Base-by-base conservation (phyloP, 805 yeast species). In the Yamadazyma sp. region DNA sequence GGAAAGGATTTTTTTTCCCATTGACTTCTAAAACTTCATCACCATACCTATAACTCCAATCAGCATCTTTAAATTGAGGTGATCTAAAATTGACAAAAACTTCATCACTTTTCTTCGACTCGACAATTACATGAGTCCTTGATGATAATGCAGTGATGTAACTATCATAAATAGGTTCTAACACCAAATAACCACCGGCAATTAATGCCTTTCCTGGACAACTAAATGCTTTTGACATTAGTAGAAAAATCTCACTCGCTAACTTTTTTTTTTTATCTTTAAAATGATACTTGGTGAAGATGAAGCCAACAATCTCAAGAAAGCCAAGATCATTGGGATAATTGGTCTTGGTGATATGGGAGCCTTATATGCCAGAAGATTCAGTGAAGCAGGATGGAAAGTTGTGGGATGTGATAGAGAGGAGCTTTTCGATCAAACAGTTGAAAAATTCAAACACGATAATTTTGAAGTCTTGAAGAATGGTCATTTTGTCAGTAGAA, bases 291-390 rank as follows among this genome's bases (percentile, higher is more conserved):
- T 40, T 8, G 15, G 35, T 10, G 36, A 40, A 15, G 45, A 43
- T 3, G 43, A 45, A 31, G 28, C 44, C 5, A 27, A 20, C 5
- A 20, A 31, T 13, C 45, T 48, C 17, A 33, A 55, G 33, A n/a
- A 36, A 10, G 44, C 65, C 14, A 82, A 82, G 53, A 69, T 68
- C 14, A 75, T 93, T 30, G 98, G 98, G 2, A 84, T 93, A 44
- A 89, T 93, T 40, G 98, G 98, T 3, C 73, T 91, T 23, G 98
- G 98, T 20, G 98, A 91, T 57, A 93, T 93, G 98, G 98, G 98
- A 6, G 64, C 76, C 23, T 62, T 93, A 49, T 93, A 93, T 53
- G 97, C 98, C 38, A 68, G 72, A 14, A 62, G 82, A 35, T 81
- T 93, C 50, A 69, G 86, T 19, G 70, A 73, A 34, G 89, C 87